A percentile compares a stretch with the other conserved stretches of the same genome.
phyloP scores from a whole-genome alignment of 2,329 filamentous ascomycete species.

The Botrytis pseudocinerea region DNA sequence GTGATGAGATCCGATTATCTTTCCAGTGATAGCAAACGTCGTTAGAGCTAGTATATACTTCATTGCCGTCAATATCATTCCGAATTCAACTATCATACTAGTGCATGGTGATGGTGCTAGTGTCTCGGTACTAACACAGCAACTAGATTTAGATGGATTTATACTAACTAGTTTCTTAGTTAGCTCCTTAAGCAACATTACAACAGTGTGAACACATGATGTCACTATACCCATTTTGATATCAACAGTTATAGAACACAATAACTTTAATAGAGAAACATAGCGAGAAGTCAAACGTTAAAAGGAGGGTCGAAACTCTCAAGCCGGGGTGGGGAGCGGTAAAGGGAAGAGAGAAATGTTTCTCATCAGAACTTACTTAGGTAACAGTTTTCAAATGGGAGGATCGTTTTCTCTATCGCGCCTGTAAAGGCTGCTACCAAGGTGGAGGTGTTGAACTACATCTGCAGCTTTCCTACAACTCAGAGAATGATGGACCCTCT shows the following conservation, averaged over 20 bases:
- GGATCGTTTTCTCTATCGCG: not conserved
- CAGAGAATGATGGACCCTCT: not conserved
- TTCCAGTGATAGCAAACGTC: not conserved
- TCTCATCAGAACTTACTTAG: not conserved
- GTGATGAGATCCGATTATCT: no score
- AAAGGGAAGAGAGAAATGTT: not conserved
- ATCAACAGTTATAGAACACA: not conserved
- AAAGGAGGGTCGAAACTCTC: not conserved
- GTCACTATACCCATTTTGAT: not conserved
- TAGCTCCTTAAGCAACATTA: not conserved
- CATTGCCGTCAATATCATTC: not conserved
- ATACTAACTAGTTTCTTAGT: not conserved
- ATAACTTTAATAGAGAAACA: not conserved
- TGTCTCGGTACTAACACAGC: not conserved
- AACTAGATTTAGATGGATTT: not conserved
- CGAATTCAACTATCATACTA: not conserved
- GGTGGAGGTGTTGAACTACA: not conserved
- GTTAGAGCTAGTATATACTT: not conserved
- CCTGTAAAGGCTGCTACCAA: not conserved
- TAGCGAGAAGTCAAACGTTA: not conserved
- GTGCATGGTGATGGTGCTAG: not conserved
- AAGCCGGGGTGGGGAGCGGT: not conserved
- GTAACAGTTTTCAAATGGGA: slow-evolving; percentile 4
- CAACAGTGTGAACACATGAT: not conserved
- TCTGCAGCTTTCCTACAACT: not conserved